Evolutionary conservation across 345 rosid genomes (phyloP).

Genomic region (Pistacia atlantica): DNA sequence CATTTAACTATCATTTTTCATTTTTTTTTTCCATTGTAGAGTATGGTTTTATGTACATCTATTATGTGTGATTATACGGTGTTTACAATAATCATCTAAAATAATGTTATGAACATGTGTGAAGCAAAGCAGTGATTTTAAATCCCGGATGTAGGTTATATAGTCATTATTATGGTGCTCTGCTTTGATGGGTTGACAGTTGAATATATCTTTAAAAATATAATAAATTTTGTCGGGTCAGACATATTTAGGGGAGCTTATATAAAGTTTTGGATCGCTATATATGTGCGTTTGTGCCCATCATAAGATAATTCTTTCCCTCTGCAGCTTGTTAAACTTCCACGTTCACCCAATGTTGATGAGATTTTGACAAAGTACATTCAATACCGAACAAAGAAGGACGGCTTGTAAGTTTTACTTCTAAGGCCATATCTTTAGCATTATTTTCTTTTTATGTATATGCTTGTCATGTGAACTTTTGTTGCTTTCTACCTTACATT

Average conservation of each 20-base stretch:
- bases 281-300: not conserved
- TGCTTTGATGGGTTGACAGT: not conserved
- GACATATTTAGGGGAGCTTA: not conserved
- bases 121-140: not conserved
- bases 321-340: constrained; percentile 91
- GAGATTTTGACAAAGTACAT: constrained; percentile 83
- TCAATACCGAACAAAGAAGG: constrained; percentile 85
- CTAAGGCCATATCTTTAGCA: not conserved
- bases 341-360: constrained; percentile 85
- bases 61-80: not conserved
- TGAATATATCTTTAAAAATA: not conserved
- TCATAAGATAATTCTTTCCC: constrained; percentile 10
- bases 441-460: constrained; percentile 1
- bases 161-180: not conserved
- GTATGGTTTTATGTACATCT: not conserved
- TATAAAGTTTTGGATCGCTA: constrained; percentile 6
- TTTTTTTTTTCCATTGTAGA: not conserved
- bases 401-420: constrained; percentile 65
- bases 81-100: not conserved
- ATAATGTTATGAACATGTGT: not conserved
- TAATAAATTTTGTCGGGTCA: not conserved
- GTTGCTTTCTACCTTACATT: constrained; percentile 4
- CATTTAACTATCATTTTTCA: not conserved
- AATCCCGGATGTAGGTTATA: not conserved
- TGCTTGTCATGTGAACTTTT: constrained; percentile 7